Evolutionary conservation across 768 basidiomycete species (phyloP).

Genomic region (Tulasnella calospora): DNA sequence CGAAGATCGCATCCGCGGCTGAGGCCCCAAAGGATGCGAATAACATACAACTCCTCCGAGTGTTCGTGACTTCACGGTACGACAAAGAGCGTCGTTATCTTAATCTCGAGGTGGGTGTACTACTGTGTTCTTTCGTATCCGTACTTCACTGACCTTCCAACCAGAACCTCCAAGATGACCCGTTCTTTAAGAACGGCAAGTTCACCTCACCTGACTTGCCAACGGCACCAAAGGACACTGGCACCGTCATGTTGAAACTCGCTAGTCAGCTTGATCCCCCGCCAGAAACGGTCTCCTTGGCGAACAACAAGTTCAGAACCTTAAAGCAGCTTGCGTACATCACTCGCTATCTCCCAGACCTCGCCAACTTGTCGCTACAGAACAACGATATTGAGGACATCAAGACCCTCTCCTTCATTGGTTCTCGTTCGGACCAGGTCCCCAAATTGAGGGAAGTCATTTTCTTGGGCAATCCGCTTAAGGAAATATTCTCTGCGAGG

Average conservation of each 20-base stretch:
- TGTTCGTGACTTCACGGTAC: conserved; percentile 69
- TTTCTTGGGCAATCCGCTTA: conserved; percentile 69
- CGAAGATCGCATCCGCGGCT: conserved; percentile 6
- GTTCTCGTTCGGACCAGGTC: conserved; percentile 28
- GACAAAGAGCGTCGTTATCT: conserved; percentile 64
- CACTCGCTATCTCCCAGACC: conserved; percentile 67
- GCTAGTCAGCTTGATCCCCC: conserved; percentile 72
- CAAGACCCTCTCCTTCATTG: conserved; percentile 66
- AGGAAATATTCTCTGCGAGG: conserved; percentile 30
- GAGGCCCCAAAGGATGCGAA: conserved; percentile 27
- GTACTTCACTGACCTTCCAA: conserved; percentile 10
- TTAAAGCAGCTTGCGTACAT: conserved; percentile 59
- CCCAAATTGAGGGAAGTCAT: conserved; percentile 58
- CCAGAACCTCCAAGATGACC: conserved; percentile 75
- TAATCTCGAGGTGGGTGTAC: conserved; percentile 69
- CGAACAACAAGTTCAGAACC: conserved; percentile 63
- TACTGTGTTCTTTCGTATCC: neutral
- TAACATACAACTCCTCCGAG: conserved; percentile 64
- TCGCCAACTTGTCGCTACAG: conserved; percentile 75
- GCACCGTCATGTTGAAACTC: conserved; percentile 84
- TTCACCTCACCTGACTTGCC: conserved; percentile 65
- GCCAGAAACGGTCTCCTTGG: conserved; percentile 75
- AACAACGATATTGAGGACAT: conserved; percentile 63
- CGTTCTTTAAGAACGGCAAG: conserved; percentile 64
- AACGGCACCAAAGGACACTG: conserved; percentile 49